phyloP scores from a whole-genome alignment of 2,329 filamentous ascomycete genomes.

The Neophaeococcomyces aloes region DNA sequence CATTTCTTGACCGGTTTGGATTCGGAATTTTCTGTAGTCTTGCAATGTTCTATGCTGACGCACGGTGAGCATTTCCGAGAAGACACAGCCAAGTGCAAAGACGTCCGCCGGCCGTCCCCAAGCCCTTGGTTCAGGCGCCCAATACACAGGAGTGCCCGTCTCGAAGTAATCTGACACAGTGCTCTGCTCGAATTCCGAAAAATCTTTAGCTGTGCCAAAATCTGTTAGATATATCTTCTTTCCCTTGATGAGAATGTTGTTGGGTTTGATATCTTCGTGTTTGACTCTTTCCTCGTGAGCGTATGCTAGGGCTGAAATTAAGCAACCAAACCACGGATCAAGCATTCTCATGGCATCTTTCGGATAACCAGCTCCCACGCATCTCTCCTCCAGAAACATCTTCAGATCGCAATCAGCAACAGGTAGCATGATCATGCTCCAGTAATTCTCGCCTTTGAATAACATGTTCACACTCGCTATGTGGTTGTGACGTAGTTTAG shows the following conservation, averaged over 20 bases:
- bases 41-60: neutral
- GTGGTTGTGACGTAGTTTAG: constrained; percentile 24
- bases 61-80: constrained; percentile 13
- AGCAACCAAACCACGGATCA: constrained; percentile 11
- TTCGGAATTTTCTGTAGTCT: neutral
- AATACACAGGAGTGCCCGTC: constrained; percentile 2
- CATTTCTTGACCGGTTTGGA: neutral
- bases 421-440: constrained; percentile 25
- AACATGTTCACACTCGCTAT: constrained; percentile 25
- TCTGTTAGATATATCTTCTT: constrained; percentile 13
- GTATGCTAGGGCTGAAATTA: constrained; percentile 12
- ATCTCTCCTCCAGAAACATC: constrained; percentile 12
- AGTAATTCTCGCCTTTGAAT: constrained; percentile 25
- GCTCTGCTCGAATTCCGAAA: constrained; percentile 6
- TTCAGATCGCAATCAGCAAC: constrained; percentile 20
- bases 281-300: constrained; percentile 12
- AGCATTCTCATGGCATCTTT: neutral
- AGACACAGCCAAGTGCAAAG: constrained; percentile 13
- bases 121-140: constrained; percentile 5
- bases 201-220: constrained; percentile 15
- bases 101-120: constrained; percentile 7
- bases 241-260: constrained; percentile 17
- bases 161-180: constrained; percentile 1
- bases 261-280: constrained; percentile 20
- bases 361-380: neutral